Conservation (phyloP, 495 filamentous ascomycete genomes). For the Cladorrhinum samala region DNA sequence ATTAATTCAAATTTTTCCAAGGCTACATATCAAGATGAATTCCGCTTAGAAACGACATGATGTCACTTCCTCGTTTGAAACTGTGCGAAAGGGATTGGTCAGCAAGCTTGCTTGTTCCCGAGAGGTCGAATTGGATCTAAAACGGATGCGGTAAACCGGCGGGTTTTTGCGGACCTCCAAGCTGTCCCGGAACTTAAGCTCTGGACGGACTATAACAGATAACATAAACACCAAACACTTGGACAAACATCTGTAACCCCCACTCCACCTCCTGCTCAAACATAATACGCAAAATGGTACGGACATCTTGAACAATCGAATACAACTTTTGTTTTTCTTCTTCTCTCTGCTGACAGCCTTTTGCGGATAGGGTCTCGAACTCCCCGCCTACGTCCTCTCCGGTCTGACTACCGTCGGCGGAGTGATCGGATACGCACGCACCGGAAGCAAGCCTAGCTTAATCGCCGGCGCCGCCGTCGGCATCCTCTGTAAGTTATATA, state of each 20-base stretch:
- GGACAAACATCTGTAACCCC: neutral
- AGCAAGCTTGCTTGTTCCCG: no score
- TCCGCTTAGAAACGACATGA: no score
- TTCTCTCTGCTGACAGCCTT: neutral
- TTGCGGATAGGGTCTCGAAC: conserved; percentile 26
- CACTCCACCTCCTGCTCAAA: neutral
- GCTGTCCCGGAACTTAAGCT: conserved; percentile 5
- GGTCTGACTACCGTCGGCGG: conserved; percentile 81
- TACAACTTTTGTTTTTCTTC: neutral
- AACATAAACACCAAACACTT: neutral
- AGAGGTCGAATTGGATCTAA: no score
- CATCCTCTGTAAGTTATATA: conserved; percentile 39
- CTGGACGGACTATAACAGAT: neutral
- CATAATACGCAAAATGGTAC: conserved; percentile 14
- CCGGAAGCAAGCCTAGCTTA: conserved; percentile 79
- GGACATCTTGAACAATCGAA: neutral
- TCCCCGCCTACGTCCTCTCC: conserved; percentile 65
- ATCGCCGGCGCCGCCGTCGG: conserved; percentile 79
- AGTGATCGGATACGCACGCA: conserved; percentile 72
- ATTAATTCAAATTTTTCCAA: no score
- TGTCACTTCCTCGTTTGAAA: no score
- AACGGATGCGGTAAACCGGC: no score
- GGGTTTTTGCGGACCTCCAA: conserved; percentile 12
- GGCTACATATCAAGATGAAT: no score
- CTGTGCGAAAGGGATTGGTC: no score